Evolutionary conservation across 768 basidiomycete genomes (phyloP).

Genomic region (Chlorophyllum brunneum): DNA sequence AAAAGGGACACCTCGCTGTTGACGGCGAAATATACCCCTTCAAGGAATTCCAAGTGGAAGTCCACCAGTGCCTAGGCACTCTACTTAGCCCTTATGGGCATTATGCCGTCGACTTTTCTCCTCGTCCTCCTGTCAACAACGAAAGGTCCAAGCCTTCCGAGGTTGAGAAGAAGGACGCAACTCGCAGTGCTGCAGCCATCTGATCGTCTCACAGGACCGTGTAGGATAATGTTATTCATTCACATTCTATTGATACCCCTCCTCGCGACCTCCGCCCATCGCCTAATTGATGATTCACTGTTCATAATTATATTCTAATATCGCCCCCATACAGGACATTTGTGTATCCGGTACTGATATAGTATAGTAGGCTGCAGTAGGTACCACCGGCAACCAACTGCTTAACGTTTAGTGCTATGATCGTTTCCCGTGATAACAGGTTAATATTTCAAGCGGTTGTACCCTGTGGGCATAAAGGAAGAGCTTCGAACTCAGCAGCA

Average conservation of each 20-base stretch:
- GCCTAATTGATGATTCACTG: background rate
- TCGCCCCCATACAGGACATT: background rate
- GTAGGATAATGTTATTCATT: conserved; percentile 11
- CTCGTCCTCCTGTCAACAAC: conserved; percentile 15
- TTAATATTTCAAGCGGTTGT: conserved; percentile 1
- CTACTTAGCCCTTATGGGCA: conserved; percentile 59
- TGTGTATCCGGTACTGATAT: conserved; percentile 6
- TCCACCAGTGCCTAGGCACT: conserved; percentile 62
- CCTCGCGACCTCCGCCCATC: no score
- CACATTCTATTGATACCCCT: conserved; percentile 9
- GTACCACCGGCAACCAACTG: background rate
- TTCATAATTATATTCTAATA: conserved; percentile 2
- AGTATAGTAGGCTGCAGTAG: conserved; percentile 6
- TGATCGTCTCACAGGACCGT: background rate
- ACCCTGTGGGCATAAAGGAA: no score
- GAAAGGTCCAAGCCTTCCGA: conserved; percentile 1
- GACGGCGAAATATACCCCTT: conserved; percentile 81
- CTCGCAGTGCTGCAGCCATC: background rate
- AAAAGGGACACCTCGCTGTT: conserved; percentile 57
- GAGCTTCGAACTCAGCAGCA: no score
- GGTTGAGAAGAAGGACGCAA: conserved; percentile 1
- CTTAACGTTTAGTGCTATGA: conserved; percentile 4
- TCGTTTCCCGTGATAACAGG: background rate
- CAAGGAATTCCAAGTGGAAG: conserved; percentile 73
- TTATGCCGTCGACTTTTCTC: conserved; percentile 54